Evolutionary conservation across 2,329 filamentous ascomycete species (phyloP), one percentile per base, ranked within the genome.

Genomic region (Tolypocladium ophioglossoides): DNA sequence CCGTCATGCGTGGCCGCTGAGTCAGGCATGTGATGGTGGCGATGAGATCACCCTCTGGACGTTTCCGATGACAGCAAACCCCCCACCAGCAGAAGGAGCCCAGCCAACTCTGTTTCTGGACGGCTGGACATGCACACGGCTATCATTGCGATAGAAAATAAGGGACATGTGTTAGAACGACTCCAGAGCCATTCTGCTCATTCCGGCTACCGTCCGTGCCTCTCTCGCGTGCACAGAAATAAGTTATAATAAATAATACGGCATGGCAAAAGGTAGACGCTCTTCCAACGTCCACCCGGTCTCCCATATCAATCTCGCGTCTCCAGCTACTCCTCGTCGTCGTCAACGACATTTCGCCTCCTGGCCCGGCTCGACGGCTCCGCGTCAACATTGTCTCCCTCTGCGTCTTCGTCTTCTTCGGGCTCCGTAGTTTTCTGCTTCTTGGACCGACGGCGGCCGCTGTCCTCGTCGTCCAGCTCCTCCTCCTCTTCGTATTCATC

Each of bases 401-500:
- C 79, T 0, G 75, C 79, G 60, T 82, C 80, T 22, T 71, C 70
- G 20, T 71, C 69, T 34, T 79, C 65, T 32, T 80, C 75, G 4
- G 71, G 70, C 16, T 78, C 75, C 8, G 71, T 74, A 1, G 74
- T 78, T 66, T 74, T 76, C 63, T 77, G 77, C 50, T 74, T 72
- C 70, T 82, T 82, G 49, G 70, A 68, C 10, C 68, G 66, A 8
- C 68, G 64, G n/a, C 63, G 73, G 24, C 75, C 74, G 11, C 76
- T 74, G 0, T 78, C 76, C 11, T 78, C 77, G 10, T 80, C 77
- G n/a, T 79, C 76, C 39, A 78, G 62, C 4, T 79, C 59, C 52
- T 81, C 79, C 54, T 83, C 82, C 40, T 83, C 82, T 1, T 87
- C 84, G 22, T 84, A 84, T 0, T 84, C 84, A 0, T 85, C 79